phyloP scores from a whole-genome alignment of 2,329 filamentous ascomycete genomes.

The Colletotrichum sp. region DNA sequence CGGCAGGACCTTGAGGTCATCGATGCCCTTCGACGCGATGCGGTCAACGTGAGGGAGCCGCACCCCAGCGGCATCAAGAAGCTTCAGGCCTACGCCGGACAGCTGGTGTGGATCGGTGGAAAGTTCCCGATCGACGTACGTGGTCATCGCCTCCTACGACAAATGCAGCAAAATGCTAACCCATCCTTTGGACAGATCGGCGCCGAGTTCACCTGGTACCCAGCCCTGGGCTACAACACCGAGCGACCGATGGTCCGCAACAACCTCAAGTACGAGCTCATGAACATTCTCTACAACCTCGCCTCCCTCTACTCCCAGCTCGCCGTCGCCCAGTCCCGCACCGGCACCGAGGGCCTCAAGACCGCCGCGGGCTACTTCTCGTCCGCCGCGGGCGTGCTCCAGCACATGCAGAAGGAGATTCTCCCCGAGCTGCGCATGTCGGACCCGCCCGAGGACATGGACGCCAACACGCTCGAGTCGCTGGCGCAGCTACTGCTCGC shows the following conservation, averaged over 20 bases:
- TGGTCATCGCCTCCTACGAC: constrained; percentile 6
- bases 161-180: neutral
- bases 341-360: constrained; percentile 83
- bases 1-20: constrained; percentile 83
- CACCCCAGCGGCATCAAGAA: constrained; percentile 87
- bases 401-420: constrained; percentile 76
- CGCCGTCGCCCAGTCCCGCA: constrained; percentile 79
- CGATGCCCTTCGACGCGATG: constrained; percentile 81
- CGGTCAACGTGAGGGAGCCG: constrained; percentile 87
- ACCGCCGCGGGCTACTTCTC: constrained; percentile 90
- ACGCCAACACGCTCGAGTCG: constrained; percentile 83
- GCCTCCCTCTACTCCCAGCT: constrained; percentile 93
- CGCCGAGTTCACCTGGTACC: constrained; percentile 96
- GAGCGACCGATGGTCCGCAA: constrained; percentile 72
- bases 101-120: constrained; percentile 89
- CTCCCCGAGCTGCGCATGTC: constrained; percentile 83
- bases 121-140: constrained; percentile 95
- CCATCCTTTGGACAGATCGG: constrained; percentile 68
- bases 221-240: constrained; percentile 87
- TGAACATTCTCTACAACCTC: constrained; percentile 93
- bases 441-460: constrained; percentile 94
- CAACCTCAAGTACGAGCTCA: constrained; percentile 81
- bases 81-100: constrained; percentile 89
- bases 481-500: constrained; percentile 85
- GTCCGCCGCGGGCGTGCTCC: constrained; percentile 82